Base-by-base conservation (phyloP, 371 early-diverging fungal species). In the Umbelopsis sp. region DNA sequence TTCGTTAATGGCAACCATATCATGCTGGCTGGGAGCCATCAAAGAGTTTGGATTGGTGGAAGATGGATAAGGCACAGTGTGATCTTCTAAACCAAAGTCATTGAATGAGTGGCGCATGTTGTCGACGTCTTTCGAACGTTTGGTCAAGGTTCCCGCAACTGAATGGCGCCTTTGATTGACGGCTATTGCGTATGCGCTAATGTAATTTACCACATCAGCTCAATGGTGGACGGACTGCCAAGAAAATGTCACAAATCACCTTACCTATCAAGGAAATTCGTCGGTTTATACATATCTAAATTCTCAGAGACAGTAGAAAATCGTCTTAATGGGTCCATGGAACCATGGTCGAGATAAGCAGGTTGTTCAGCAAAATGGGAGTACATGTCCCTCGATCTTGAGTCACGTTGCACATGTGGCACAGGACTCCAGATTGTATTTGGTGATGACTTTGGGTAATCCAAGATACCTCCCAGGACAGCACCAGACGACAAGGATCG, bases 391-490 rank as follows among this genome's bases (percentile, higher is more conserved):
- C 35, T 16, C 7, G 35, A 3, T 57, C 57, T 57, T 57, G 57
- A n/a, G 37, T 57, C 57, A 57, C 57, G 57, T 57, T 57, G 57
- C 57, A 57, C 57, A 7, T 57, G 57, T 57, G 57, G 57, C 12
- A 57, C 57, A 57, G 57, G 57, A 5, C 18, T 57, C 57, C 57
- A 57, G 3, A 35, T 57, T 8, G 57, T 35, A 35, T 24, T 57
- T 18, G 57, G 29, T 8, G 29, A 57, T 6, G 35, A 18, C 29
- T 57, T 29, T 11, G 12, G 7, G 18, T 29, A 29, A 57, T 57
- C 57, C 18, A 57, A 18, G 1, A 41, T 12, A 7, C 48, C 48
- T 48, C 48, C 48, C 18, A 48, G 6, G 8, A 48, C 48, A 48
- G 48, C 48, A 12, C 48, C 48, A 12, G 48, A 10, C 10, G 57